These are phyloP conservation scores for Corymbia calophylla DNA, from an alignment of 441 rosid species.

Conservation along the genomic window DNA sequence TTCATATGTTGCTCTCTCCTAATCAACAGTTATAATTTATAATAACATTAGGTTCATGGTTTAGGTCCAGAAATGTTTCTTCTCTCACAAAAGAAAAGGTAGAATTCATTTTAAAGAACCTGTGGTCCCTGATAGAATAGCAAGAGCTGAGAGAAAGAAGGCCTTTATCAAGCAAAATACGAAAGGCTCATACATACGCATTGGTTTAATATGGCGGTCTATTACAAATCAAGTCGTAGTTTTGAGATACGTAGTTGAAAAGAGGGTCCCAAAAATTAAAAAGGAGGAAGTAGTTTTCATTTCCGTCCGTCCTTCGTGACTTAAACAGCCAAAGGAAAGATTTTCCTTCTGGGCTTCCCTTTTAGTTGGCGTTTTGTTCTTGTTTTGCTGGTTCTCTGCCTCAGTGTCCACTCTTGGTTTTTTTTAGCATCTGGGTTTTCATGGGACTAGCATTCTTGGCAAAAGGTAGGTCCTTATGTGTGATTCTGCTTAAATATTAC, in stretches of 20 bases:
- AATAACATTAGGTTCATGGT: background rate
- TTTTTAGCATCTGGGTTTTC: constrained; percentile 28
- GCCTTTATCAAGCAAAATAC: background rate
- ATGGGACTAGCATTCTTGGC: constrained; percentile 29
- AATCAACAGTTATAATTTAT: background rate
- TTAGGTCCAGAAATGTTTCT: accelerated
- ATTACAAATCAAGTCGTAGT: background rate
- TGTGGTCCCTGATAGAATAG: background rate
- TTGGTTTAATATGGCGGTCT: background rate
- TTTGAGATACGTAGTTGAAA: background rate
- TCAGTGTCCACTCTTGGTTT: constrained; percentile 13
- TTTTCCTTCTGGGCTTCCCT: constrained; percentile 10
- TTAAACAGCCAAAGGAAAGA: constrained; percentile 8
- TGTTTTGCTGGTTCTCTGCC: constrained; percentile 18
- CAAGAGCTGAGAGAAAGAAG: background rate
- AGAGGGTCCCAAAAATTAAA: background rate
- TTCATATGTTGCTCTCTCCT: background rate
- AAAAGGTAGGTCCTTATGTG: constrained; percentile 20
- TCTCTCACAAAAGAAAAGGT: background rate
- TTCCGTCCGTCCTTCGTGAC: constrained; percentile 18
- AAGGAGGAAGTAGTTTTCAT: background rate
- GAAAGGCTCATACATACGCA: background rate
- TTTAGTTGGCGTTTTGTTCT: constrained; percentile 16
- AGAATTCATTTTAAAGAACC: background rate
- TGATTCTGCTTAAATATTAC: constrained; percentile 9